phyloP scores from a whole-genome alignment of 106 monocot genomes.

The Cymbidium sinense region DNA sequence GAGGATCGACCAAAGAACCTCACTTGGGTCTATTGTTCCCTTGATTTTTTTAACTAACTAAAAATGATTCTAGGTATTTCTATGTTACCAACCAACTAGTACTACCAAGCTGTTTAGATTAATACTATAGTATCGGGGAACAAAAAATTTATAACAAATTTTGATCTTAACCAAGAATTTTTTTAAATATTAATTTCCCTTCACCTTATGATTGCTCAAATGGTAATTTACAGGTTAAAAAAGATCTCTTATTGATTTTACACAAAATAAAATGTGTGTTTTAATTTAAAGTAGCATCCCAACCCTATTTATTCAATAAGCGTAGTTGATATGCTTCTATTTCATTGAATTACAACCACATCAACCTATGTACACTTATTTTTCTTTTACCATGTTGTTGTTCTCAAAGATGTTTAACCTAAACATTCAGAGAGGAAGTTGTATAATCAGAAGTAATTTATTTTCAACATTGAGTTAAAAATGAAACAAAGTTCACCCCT shows the following conservation, averaged over 20 bases:
- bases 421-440: not conserved
- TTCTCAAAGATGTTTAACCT: not conserved
- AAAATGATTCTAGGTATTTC: not conserved
- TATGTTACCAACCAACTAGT: not conserved
- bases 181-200: no score
- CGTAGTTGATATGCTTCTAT: not conserved
- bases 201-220: no score
- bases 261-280: not conserved
- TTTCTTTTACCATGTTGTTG: not conserved
- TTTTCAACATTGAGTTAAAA: slow-evolving; percentile 1
- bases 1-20: not conserved
- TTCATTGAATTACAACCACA: not conserved
- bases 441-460: not conserved
- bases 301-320: not conserved
- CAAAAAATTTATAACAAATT: no score
- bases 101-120: not conserved
- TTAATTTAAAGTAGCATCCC: not conserved
- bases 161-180: no score
- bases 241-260: not conserved
- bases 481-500: not conserved
- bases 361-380: not conserved
- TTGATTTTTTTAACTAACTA: no score
- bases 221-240: not conserved
- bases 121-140: no score
- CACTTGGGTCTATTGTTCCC: not conserved